Percentiles rank a stretch among this genome's conserved stretches.
phyloP scores from a whole-genome alignment of 805 yeast genomes.

The Wickerhamomyces bovis region DNA sequence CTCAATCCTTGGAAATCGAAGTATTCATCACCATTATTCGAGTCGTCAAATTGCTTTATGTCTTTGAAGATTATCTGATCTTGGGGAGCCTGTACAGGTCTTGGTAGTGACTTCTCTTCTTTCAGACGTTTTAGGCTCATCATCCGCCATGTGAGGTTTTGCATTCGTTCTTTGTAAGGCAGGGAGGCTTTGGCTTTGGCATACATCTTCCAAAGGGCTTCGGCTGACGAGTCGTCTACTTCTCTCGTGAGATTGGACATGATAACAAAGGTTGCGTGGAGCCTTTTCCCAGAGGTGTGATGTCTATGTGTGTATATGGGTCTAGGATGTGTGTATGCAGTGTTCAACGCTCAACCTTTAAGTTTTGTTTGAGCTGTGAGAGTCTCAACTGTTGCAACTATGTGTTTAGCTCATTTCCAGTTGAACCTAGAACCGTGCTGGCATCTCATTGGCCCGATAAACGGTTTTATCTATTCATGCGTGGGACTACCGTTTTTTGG shows the following conservation, averaged over 20 bases:
- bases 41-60: slow-evolving; percentile 1
- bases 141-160: slow-evolving; percentile 84
- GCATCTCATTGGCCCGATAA: not conserved
- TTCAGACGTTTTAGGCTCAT: slow-evolving; percentile 46
- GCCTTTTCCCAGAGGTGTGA: no score
- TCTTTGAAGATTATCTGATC: not conserved
- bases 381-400: no score
- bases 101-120: slow-evolving; percentile 3
- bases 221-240: slow-evolving; percentile 37
- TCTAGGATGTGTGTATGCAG: no score
- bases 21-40: slow-evolving; percentile 20
- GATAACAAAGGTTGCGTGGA: not conserved
- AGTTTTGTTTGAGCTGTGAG: not conserved
- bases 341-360: no score
- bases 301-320: not conserved
- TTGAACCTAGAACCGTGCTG: not conserved
- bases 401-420: not conserved
- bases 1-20: slow-evolving; percentile 12
- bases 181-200: slow-evolving; percentile 65
- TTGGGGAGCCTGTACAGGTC: not conserved
- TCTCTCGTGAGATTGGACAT: slow-evolving; percentile 11
- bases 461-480: not conserved
- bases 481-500: not conserved
- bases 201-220: slow-evolving; percentile 76
- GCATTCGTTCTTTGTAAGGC: slow-evolving; percentile 73